phyloP scores from a whole-genome alignment of 208 protist genomes.

The Trypanosoma mega region DNA sequence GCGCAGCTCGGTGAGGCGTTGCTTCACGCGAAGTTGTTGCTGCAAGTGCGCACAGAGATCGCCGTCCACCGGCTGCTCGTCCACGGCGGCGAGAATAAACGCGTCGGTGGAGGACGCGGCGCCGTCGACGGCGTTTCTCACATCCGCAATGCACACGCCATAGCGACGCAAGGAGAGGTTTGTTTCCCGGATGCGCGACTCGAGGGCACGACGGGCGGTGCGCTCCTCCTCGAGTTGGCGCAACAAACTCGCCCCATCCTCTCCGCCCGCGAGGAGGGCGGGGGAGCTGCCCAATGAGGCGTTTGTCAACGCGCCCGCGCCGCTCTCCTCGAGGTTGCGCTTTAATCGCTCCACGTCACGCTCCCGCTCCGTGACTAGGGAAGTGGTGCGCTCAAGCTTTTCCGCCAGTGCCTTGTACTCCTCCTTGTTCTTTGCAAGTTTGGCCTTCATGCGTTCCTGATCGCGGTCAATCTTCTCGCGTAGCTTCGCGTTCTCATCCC shows the following conservation, averaged over 20 bases:
- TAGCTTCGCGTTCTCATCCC: slow-evolving; percentile 84
- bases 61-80: slow-evolving; percentile 66
- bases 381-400: slow-evolving; percentile 59
- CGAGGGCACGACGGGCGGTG: slow-evolving; percentile 44
- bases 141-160: slow-evolving; percentile 72
- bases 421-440: slow-evolving; percentile 78
- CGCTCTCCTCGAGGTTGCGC: slow-evolving; percentile 73
- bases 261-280: slow-evolving; percentile 20
- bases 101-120: slow-evolving; percentile 31
- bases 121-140: slow-evolving; percentile 19
- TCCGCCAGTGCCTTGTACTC: slow-evolving; percentile 75
- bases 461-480: slow-evolving; percentile 90
- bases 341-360: slow-evolving; percentile 77
- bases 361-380: slow-evolving; percentile 61
- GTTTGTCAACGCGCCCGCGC: slow-evolving; percentile 10
- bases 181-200: slow-evolving; percentile 70
- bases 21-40: slow-evolving; percentile 87
- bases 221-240: slow-evolving; percentile 62
- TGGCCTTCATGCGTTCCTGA: slow-evolving; percentile 90
- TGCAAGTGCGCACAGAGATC: slow-evolving; percentile 80
- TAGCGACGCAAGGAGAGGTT: slow-evolving; percentile 84
- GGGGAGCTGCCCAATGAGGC: neutral
- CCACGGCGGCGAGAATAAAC: slow-evolving; percentile 69
- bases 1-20: slow-evolving; percentile 76
- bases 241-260: slow-evolving; percentile 35